Conservation (phyloP, 805 yeast species). For the Lipomyces anomalus region DNA sequence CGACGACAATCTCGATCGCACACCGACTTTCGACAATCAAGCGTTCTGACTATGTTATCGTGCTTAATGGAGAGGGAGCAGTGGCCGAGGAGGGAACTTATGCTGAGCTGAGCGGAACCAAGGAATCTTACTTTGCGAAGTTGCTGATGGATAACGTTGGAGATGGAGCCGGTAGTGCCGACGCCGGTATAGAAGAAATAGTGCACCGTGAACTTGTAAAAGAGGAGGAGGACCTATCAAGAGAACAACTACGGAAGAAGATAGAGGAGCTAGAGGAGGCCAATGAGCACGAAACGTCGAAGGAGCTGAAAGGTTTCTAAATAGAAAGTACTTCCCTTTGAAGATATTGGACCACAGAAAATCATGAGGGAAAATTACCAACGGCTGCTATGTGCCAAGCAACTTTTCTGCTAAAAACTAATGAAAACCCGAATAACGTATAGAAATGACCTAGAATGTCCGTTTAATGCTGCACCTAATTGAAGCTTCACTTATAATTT, state of each 20-base stretch:
- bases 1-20: conserved; percentile 75
- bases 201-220: conserved; percentile 3
- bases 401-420: no score
- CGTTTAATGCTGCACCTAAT: no score
- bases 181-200: conserved; percentile 3
- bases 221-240: conserved; percentile 18
- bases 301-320: conserved; percentile 5
- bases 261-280: conserved; percentile 22
- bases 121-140: conserved; percentile 21
- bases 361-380: no score
- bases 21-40: conserved; percentile 75
- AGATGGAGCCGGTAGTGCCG: not conserved
- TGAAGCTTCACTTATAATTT: no score
- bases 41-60: conserved; percentile 75
- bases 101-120: conserved; percentile 43
- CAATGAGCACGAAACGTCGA: conserved; percentile 10
- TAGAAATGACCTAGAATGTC: no score
- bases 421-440: no score
- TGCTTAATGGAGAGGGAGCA: conserved; percentile 61
- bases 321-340: no score
- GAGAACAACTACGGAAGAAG: conserved; percentile 20
- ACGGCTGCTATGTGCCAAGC: no score
- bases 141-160: conserved; percentile 17
- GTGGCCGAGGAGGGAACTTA: conserved; percentile 70
- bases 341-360: no score